Conservation (phyloP, 176 grass and related monocot genomes). For the Cenchrus americanus region DNA sequence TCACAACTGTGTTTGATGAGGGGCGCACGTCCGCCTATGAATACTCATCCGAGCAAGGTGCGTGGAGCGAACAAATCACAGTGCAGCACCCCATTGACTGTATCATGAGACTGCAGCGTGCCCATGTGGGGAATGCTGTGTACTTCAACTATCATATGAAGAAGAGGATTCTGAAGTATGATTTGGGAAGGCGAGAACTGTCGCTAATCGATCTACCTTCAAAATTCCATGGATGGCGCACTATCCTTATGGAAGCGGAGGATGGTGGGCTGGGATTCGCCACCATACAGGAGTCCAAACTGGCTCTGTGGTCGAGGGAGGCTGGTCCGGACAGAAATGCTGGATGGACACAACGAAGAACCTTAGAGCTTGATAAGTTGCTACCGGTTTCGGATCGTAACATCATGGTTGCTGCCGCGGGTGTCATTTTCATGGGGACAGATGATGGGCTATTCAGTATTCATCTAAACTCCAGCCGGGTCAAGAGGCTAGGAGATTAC, state of each 20-base stretch:
- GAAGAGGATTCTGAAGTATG: not conserved
- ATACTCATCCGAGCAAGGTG: not conserved
- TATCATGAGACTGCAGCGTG: not conserved
- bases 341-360: not conserved
- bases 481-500: not conserved
- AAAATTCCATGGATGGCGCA: not conserved
- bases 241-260: not conserved
- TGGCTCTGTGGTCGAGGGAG: not conserved
- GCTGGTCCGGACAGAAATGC: not conserved
- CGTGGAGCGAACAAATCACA: not conserved
- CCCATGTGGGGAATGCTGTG: not conserved
- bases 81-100: not conserved
- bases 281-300: not conserved
- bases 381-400: not conserved
- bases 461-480: slow-evolving; percentile 9
- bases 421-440: not conserved
- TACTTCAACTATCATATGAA: not conserved
- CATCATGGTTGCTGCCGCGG: not conserved
- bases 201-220: not conserved
- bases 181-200: not conserved
- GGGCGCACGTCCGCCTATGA: too few species aligned
- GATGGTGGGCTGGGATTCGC: not conserved
- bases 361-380: not conserved
- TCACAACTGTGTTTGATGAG: not conserved
- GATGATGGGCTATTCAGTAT: not conserved